Percentiles rank a stretch among this genome's conserved stretches.
These are phyloP conservation scores for Naganishia kalamii DNA, from an alignment of 768 basidiomycete species.

Conservation along the genomic window DNA sequence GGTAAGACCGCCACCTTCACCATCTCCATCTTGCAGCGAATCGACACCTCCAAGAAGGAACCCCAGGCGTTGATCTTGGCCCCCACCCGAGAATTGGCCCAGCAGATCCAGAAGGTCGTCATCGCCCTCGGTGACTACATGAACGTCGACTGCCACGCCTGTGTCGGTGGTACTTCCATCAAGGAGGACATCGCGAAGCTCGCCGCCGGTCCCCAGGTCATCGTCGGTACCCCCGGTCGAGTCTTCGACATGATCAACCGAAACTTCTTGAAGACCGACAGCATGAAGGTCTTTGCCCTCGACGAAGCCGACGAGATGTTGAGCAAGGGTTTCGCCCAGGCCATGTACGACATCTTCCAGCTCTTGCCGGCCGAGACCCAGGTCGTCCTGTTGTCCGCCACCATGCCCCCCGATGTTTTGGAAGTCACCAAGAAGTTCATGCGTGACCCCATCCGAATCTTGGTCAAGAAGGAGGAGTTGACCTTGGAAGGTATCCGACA, in stretches of 20 bases:
- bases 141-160: conserved; percentile 98
- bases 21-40: conserved; percentile 90
- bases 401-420: conserved; percentile 89
- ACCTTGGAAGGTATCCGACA: conserved; percentile 65
- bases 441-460: conserved; percentile 95
- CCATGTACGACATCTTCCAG: conserved; percentile 97
- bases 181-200: conserved; percentile 96
- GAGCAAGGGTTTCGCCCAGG: conserved; percentile 98
- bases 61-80: conserved; percentile 94
- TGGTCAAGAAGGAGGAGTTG: conserved; percentile 98
- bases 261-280: conserved; percentile 82
- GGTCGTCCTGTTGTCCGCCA: conserved; percentile 92
- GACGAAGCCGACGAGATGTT: conserved; percentile 80
- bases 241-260: conserved; percentile 99
- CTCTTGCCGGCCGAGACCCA: conserved; percentile 95
- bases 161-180: conserved; percentile 94
- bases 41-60: conserved; percentile 89
- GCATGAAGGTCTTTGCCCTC: conserved; percentile 74
- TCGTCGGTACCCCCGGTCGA: conserved; percentile 93
- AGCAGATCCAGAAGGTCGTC: conserved; percentile 97
- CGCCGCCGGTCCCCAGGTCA: conserved; percentile 94
- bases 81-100: conserved; percentile 95
- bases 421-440: conserved; percentile 99
- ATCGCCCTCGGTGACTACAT: conserved; percentile 96
- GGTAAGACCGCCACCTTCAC: conserved; percentile 99